Evolutionary conservation across 2,329 filamentous ascomycete genomes (phyloP).

Genomic region (Trichophyton schoenleinii): DNA sequence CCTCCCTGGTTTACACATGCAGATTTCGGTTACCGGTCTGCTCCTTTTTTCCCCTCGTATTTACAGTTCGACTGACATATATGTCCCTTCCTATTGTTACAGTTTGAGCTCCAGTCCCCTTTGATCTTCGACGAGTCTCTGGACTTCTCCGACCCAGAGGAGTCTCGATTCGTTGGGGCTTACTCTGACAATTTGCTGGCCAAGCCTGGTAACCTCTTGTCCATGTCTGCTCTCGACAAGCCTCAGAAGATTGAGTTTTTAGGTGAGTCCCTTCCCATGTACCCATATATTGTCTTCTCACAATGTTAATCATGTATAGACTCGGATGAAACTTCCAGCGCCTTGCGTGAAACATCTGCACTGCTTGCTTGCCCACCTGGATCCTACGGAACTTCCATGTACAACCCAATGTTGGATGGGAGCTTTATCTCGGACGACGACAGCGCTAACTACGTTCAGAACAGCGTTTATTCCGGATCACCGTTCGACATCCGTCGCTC

Average conservation of each 20-base stretch:
- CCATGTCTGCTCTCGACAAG: slow-evolving; percentile 76
- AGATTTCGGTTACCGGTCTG: not conserved
- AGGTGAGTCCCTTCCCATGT: slow-evolving; percentile 48
- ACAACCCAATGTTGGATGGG: slow-evolving; percentile 31
- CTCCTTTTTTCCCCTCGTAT: not conserved
- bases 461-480: slow-evolving; percentile 27
- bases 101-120: slow-evolving; percentile 35
- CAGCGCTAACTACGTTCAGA: slow-evolving; percentile 28
- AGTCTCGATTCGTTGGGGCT: slow-evolving; percentile 32
- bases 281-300: not conserved
- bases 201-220: slow-evolving; percentile 51
- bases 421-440: slow-evolving; percentile 31
- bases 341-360: slow-evolving; percentile 29
- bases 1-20: not conserved
- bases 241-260: slow-evolving; percentile 62
- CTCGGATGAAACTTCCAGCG: slow-evolving; percentile 11
- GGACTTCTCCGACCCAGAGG: slow-evolving; percentile 35
- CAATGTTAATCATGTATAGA: slow-evolving; percentile 1
- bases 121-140: slow-evolving; percentile 37
- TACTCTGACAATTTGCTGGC: slow-evolving; percentile 41
- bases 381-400: slow-evolving; percentile 29
- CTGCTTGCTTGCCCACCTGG: slow-evolving; percentile 24
- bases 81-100: slow-evolving; percentile 20
- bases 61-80: not conserved
- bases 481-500: slow-evolving; percentile 51